phyloP scores from a whole-genome alignment of 2,329 filamentous ascomycete species.

The Neophaeococcomyces aloes region DNA sequence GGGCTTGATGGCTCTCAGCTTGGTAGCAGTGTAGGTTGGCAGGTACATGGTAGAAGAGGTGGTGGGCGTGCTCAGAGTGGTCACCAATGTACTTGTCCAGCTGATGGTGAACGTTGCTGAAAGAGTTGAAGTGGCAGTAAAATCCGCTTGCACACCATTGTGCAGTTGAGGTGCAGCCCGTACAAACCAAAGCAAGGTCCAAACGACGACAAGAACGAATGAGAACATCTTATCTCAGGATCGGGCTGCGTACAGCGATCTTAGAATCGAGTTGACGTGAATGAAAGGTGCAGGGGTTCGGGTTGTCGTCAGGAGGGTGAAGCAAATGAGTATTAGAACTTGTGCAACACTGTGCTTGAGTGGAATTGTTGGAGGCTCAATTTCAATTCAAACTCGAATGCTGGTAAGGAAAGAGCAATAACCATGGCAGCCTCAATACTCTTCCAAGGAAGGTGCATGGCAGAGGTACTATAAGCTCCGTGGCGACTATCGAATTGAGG shows the following conservation, averaged over 20 bases:
- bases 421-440: too few species aligned
- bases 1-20: constrained; percentile 34
- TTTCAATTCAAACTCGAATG: too few species aligned
- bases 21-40: constrained; percentile 29
- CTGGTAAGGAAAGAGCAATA: too few species aligned
- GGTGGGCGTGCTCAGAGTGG: constrained; percentile 4
- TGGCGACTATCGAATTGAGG: too few species aligned
- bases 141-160: not conserved
- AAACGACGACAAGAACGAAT: not conserved
- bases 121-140: constrained; percentile 8
- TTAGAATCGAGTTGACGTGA: not conserved
- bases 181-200: constrained; percentile 1
- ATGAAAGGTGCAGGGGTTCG: not conserved
- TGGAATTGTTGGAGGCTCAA: too few species aligned
- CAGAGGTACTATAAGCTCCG: too few species aligned
- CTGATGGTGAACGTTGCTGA: constrained; percentile 9
- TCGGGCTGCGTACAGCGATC: too few species aligned
- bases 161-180: constrained; percentile 8
- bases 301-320: not conserved
- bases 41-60: not conserved
- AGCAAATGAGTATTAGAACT: not conserved
- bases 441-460: too few species aligned
- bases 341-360: not conserved
- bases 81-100: constrained; percentile 9
- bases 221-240: too few species aligned